Conservation (phyloP, 768 basidiomycete genomes). For the Naematelia encephala region DNA sequence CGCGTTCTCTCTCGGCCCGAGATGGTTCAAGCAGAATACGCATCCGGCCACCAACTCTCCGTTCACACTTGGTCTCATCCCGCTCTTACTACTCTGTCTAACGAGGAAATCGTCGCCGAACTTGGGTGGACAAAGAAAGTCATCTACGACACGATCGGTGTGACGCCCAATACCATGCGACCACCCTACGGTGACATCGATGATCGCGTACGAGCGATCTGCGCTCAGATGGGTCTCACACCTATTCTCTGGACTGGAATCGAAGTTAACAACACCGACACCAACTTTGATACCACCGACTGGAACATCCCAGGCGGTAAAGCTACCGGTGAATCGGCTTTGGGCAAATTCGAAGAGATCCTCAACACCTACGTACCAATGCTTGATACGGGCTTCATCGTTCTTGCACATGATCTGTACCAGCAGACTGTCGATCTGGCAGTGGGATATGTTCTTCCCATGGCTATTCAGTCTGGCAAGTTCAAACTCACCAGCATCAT, state of each 20-base stretch:
- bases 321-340: constrained; percentile 60
- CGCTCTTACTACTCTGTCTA: constrained; percentile 71
- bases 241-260: constrained; percentile 75
- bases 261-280: constrained; percentile 57
- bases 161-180: constrained; percentile 72
- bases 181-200: constrained; percentile 70
- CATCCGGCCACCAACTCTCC: constrained; percentile 73
- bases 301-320: constrained; percentile 74
- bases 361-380: constrained; percentile 59
- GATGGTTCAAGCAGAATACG: constrained; percentile 70
- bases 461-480: constrained; percentile 66
- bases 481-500: constrained; percentile 72
- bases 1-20: constrained; percentile 70
- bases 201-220: constrained; percentile 76
- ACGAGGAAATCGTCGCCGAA: constrained; percentile 77
- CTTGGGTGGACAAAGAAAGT: constrained; percentile 81
- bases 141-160: constrained; percentile 72
- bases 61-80: constrained; percentile 87
- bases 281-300: constrained; percentile 71
- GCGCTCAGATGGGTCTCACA: constrained; percentile 72
- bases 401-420: constrained; percentile 77
- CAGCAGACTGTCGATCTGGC: constrained; percentile 80
- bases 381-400: constrained; percentile 76
- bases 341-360: constrained; percentile 69
- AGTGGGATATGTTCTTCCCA: constrained; percentile 78